A percentile compares a stretch with the other conserved stretches of the same genome.
phyloP scores from a whole-genome alignment of 2,329 filamentous ascomycete genomes.

The Penicillium sp. region DNA sequence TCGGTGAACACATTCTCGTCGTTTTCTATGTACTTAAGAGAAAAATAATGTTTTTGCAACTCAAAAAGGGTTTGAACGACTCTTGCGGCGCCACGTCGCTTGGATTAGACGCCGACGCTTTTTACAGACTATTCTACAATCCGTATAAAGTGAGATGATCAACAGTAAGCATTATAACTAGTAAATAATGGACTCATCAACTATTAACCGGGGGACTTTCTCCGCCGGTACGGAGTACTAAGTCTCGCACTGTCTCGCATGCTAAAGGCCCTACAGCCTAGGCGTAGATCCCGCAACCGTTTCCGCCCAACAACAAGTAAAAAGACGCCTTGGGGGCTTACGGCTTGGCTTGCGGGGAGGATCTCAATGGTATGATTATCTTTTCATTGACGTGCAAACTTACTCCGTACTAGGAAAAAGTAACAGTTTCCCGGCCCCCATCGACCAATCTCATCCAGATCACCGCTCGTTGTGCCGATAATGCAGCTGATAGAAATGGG shows the following conservation, averaged over 20 bases:
- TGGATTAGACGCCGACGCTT: slow-evolving; percentile 7
- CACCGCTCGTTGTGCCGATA: not conserved
- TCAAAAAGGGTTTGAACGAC: not conserved
- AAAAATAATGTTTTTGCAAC: no score
- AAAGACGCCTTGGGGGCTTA: slow-evolving; percentile 5
- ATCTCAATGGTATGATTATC: not conserved
- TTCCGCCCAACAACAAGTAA: slow-evolving; percentile 11
- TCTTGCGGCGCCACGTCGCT: slow-evolving; percentile 11
- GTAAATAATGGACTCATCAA: not conserved
- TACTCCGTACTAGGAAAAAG: not conserved
- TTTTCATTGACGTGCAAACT: not conserved
- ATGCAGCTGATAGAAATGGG: not conserved
- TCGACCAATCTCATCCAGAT: not conserved
- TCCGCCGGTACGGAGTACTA: not conserved
- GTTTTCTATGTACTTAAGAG: no score
- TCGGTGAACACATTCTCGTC: not conserved
- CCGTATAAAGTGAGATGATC: not conserved
- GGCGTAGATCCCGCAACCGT: slow-evolving; percentile 7
- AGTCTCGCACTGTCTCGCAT: not conserved
- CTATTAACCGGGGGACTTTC: no score
- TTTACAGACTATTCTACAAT: not conserved
- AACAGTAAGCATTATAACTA: not conserved
- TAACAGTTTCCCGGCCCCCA: not conserved
- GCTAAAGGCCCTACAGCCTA: not conserved
- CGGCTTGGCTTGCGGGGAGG: slow-evolving; percentile 6